Evolutionary conservation across 2,329 filamentous ascomycete species (phyloP).

Genomic region (Pseudodiploospora longispora): DNA sequence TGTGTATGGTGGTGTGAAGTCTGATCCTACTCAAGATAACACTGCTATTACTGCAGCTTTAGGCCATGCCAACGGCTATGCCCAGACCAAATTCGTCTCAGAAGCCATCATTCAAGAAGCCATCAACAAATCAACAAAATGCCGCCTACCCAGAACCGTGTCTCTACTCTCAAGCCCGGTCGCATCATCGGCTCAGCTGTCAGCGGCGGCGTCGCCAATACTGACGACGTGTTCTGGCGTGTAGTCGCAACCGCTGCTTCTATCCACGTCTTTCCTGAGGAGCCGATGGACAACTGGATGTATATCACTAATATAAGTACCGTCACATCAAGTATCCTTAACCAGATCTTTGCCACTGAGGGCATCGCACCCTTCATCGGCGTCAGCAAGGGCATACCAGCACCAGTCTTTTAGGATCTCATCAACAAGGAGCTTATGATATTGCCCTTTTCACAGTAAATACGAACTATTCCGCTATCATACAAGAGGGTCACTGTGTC

Average conservation of each 20-base stretch:
- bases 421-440: conserved; percentile 8
- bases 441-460: too few species aligned
- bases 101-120: conserved; percentile 11
- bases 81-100: conserved; percentile 16
- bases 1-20: conserved; percentile 13
- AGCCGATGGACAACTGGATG: conserved; percentile 10
- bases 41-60: neutral
- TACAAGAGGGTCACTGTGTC: too few species aligned
- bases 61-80: conserved; percentile 9
- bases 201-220: conserved; percentile 12
- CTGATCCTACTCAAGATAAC: neutral
- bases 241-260: conserved; percentile 9
- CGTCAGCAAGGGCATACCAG: conserved; percentile 9
- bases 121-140: neutral
- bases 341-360: conserved; percentile 2
- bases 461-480: too few species aligned
- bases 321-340: conserved; percentile 10
- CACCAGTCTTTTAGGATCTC: conserved; percentile 13
- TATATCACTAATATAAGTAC: conserved; percentile 9
- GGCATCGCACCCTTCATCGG: conserved; percentile 4
- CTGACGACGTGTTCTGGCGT: conserved; percentile 17
- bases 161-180: conserved; percentile 15
- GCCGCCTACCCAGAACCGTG: conserved; percentile 1
- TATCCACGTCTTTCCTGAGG: conserved; percentile 6
- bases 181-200: conserved; percentile 13